Evolutionary conservation across 768 basidiomycete species (phyloP), one percentile per base, ranked within the genome.

Genomic region (Mycena pura): DNA sequence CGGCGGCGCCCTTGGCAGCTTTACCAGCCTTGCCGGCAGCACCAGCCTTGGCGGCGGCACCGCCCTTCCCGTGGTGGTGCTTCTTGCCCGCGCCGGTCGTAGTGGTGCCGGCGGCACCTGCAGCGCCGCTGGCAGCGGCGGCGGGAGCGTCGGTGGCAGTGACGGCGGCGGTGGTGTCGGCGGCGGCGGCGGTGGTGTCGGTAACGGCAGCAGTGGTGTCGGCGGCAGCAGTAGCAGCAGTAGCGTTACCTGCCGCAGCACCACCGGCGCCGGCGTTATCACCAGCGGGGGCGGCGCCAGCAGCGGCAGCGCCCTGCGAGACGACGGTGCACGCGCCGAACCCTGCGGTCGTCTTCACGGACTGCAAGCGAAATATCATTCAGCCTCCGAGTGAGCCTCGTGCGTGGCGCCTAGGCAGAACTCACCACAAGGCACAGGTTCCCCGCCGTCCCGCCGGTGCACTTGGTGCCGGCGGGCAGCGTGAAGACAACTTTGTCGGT

Each of bases 241-340:
- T 50, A 41, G 67, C 43, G 39, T 56, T 49, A 28, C 65, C 53
- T 8, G 50, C 64, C 21, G 27, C 55, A 22, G 53, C 62, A 22
- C 62, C 60, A 38, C 39, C 52, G 52, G 65, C 55, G 34, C 60
- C 68, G 47, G 60, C 60, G n/a, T 29, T 27, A 28, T 32, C 44
- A 41, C 45, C 61, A 19, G 64, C 68, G 27, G 71, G 71, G 21
- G 66, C 66, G 29, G 49, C 63, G 13, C 49, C 47, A 27, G 40
- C 53, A 52, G 27, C 8, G 22, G 55, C 65, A 46, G 53, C 70
- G 22, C 68, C 70, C 50, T 81, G 76, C 10, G 68, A 63, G 22
- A 85, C 81, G 29, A 78, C 83, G 11, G 81, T 78, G 57, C 85
- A 86, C 69, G 83, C 85, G 52, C 85, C 84, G 69, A 85, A 85